Percentiles rank a stretch among this genome's conserved stretches.
Evolutionary conservation across 192 early-diverging fungal species (phyloP).

Genomic region (Coemansia sp.): DNA sequence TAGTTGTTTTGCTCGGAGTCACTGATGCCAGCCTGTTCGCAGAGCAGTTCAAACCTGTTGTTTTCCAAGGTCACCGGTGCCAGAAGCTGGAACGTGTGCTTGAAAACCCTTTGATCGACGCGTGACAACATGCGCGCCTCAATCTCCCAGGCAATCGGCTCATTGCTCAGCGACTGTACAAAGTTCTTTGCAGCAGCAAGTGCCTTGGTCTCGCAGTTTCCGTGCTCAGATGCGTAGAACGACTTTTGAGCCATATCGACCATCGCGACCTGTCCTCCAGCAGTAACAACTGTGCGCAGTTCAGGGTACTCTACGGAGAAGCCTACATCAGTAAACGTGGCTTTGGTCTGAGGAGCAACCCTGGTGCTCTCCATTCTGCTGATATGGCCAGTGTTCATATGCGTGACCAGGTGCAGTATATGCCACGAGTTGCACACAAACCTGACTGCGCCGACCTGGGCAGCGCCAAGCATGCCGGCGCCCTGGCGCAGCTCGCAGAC

Average conservation of each 20-base stretch:
- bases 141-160: conserved; percentile 25
- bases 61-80: conserved; percentile 16
- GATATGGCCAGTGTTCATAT: background rate
- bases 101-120: conserved; percentile 11
- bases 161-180: background rate
- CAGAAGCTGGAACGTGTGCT: conserved; percentile 18
- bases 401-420: conserved; percentile 25
- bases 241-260: background rate
- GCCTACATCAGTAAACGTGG: too few relatives aligned
- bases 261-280: background rate
- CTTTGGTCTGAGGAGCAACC: too few relatives aligned
- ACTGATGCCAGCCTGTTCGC: background rate
- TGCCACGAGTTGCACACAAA: conserved; percentile 33
- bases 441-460: background rate
- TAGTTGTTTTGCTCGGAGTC: background rate
- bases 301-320: conserved; percentile 15
- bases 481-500: conserved; percentile 12
- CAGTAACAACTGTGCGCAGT: background rate
- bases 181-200: conserved; percentile 15
- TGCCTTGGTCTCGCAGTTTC: background rate
- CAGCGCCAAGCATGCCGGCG: background rate
- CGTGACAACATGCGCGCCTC: conserved; percentile 20
- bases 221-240: conserved; percentile 1
- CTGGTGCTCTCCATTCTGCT: background rate
- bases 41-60: conserved; percentile 7